These are phyloP conservation scores for Scheffersomyces cryptocercus DNA, from an alignment of 1,139 yeast genomes.

Conservation along the genomic window DNA sequence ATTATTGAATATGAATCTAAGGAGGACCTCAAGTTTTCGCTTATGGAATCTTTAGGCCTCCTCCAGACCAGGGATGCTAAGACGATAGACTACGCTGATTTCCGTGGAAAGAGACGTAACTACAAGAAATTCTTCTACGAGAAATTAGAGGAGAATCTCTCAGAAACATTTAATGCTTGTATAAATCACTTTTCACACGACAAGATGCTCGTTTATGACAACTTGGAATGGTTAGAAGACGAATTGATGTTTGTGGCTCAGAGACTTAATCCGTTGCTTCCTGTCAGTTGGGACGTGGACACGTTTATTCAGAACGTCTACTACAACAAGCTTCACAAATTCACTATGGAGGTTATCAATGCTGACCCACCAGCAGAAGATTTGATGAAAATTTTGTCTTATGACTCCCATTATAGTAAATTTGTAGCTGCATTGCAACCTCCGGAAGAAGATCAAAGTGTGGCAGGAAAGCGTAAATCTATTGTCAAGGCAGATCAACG, in stretches of 20 bases:
- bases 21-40: constrained; percentile 65
- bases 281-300: constrained; percentile 70
- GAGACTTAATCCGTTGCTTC: constrained; percentile 62
- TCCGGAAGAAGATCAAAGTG: constrained; percentile 14
- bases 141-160: constrained; percentile 60
- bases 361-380: constrained; percentile 74
- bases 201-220: constrained; percentile 62
- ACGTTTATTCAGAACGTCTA: constrained; percentile 64
- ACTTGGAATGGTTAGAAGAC: constrained; percentile 81
- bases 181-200: constrained; percentile 55
- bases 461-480: constrained; percentile 44
- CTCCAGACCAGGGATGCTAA: constrained; percentile 16
- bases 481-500: constrained; percentile 39
- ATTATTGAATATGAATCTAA: constrained; percentile 78
- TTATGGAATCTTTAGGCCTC: constrained; percentile 48
- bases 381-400: constrained; percentile 65
- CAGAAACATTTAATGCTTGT: constrained; percentile 69
- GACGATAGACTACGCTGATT: constrained; percentile 29
- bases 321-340: constrained; percentile 63
- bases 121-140: constrained; percentile 67
- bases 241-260: constrained; percentile 69
- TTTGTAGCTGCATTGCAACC: constrained; percentile 32
- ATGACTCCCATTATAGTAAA: constrained; percentile 65
- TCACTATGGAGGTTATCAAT: constrained; percentile 63
- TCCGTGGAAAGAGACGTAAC: constrained; percentile 53